These are phyloP conservation scores for Monilinia laxa DNA, from an alignment of 2,329 filamentous ascomycete genomes.

Conservation along the genomic window DNA sequence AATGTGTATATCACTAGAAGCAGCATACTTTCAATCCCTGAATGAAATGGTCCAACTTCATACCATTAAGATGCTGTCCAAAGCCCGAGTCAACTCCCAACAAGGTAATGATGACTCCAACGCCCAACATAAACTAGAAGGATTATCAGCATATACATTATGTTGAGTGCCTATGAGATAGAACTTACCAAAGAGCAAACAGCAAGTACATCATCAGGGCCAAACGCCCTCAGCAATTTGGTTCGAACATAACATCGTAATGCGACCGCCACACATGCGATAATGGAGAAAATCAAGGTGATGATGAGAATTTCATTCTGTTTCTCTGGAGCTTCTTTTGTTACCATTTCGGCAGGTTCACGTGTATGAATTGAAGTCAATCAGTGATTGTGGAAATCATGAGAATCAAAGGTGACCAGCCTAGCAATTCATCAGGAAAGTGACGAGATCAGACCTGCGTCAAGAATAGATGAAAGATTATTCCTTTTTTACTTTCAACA, in stretches of 20 bases:
- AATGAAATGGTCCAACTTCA: conserved; percentile 21
- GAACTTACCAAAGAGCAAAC: conserved; percentile 46
- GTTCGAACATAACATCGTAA: conserved; percentile 49
- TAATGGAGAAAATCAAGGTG: conserved; percentile 39
- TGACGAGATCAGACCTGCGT: not conserved
- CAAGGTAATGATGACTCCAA: conserved; percentile 28
- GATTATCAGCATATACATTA: conserved; percentile 1
- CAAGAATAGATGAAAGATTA: not conserved
- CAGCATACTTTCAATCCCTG: conserved; percentile 29
- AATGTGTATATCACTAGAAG: not conserved
- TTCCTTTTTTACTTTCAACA: not conserved
- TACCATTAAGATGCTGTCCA: conserved; percentile 28
- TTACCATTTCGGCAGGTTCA: conserved; percentile 7
- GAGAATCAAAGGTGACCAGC: not conserved
- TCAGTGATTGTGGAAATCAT: not conserved
- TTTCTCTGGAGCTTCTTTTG: not conserved
- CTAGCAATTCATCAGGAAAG: not conserved
- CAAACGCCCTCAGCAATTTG: conserved; percentile 46
- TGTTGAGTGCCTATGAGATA: not conserved
- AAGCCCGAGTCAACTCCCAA: conserved; percentile 30
- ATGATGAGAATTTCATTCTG: conserved; percentile 26
- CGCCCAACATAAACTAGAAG: conserved; percentile 28
- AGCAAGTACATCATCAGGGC: conserved; percentile 51
- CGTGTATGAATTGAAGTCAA: not conserved
- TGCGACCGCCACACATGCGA: conserved; percentile 44